These are phyloP conservation scores for Steccherinum ochraceum DNA, from an alignment of 768 basidiomycete genomes.

Conservation along the genomic window DNA sequence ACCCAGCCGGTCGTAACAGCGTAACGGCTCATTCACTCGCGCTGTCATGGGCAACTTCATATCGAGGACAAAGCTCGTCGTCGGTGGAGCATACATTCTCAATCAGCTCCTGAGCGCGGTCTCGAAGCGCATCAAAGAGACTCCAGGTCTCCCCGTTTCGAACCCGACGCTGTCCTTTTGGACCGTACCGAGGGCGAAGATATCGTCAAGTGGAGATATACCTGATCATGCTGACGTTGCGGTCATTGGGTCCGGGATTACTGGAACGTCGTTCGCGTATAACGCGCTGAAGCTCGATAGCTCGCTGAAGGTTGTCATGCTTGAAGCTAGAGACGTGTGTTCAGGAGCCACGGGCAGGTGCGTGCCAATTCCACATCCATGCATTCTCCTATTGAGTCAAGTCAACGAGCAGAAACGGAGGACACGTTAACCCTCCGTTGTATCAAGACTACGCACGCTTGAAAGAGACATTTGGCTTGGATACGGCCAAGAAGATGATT, in stretches of 20 bases:
- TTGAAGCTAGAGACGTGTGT: conserved; percentile 76
- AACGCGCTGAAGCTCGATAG: conserved; percentile 37
- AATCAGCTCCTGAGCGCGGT: conserved; percentile 21
- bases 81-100: conserved; percentile 13
- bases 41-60: conserved; percentile 18
- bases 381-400: not conserved
- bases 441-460: conserved; percentile 53
- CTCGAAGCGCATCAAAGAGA: conserved; percentile 26
- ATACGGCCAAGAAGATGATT: conserved; percentile 45
- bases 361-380: conserved; percentile 11
- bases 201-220: conserved; percentile 28
- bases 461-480: conserved; percentile 38
- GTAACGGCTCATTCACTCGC: too few species aligned
- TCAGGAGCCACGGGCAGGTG: conserved; percentile 71
- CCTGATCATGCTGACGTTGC: conserved; percentile 59
- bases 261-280: conserved; percentile 56
- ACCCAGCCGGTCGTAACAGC: too few species aligned
- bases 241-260: conserved; percentile 74
- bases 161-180: conserved; percentile 59
- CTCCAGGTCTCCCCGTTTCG: conserved; percentile 51
- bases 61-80: conserved; percentile 16
- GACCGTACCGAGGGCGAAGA: conserved; percentile 46
- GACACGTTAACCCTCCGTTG: conserved; percentile 55
- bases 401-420: conserved; percentile 59
- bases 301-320: conserved; percentile 50